These are phyloP conservation scores for Schizochytrium sp. DNA, from an alignment of 108 stramenopile species.

Conservation along the genomic window DNA sequence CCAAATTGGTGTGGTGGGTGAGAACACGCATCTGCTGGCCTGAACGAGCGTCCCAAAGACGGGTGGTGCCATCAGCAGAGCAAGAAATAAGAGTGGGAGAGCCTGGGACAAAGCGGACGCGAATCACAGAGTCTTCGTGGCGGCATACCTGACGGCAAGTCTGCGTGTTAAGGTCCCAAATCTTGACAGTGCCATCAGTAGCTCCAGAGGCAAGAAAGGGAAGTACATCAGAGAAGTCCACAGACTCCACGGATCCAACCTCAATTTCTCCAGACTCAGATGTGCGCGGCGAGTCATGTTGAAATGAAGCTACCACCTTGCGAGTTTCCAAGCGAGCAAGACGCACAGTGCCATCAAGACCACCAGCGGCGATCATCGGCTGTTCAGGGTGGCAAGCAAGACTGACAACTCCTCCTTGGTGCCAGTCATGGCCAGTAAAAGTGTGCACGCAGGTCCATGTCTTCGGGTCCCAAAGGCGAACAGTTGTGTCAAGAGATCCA, in stretches of 20 bases:
- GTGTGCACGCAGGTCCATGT: constrained; percentile 87
- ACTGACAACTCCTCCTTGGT: constrained; percentile 63
- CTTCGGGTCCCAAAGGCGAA: constrained; percentile 91
- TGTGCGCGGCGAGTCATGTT: constrained; percentile 69
- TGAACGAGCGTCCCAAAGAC: constrained; percentile 90
- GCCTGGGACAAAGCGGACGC: constrained; percentile 85
- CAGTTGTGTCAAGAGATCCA: constrained; percentile 87
- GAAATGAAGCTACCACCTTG: constrained; percentile 84
- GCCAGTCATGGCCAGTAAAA: constrained; percentile 73
- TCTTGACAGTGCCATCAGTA: constrained; percentile 84
- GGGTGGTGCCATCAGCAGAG: constrained; percentile 82
- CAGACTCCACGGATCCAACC: constrained; percentile 86
- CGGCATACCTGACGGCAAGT: constrained; percentile 68
- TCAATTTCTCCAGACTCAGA: constrained; percentile 70
- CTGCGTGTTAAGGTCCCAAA: constrained; percentile 85
- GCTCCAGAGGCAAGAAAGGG: constrained; percentile 90
- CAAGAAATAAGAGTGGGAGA: constrained; percentile 82
- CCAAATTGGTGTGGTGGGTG: constrained; percentile 86
- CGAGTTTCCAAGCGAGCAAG: constrained; percentile 85
- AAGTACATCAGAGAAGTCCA: constrained; percentile 82
- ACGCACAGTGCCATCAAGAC: constrained; percentile 88
- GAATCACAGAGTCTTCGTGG: constrained; percentile 64
- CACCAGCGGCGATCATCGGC: constrained; percentile 74
- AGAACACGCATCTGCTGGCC: constrained; percentile 78
- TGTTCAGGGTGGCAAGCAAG: constrained; percentile 66